Conservation (phyloP, 352 stramenopile genomes). For the Achlya hypogyna region DNA sequence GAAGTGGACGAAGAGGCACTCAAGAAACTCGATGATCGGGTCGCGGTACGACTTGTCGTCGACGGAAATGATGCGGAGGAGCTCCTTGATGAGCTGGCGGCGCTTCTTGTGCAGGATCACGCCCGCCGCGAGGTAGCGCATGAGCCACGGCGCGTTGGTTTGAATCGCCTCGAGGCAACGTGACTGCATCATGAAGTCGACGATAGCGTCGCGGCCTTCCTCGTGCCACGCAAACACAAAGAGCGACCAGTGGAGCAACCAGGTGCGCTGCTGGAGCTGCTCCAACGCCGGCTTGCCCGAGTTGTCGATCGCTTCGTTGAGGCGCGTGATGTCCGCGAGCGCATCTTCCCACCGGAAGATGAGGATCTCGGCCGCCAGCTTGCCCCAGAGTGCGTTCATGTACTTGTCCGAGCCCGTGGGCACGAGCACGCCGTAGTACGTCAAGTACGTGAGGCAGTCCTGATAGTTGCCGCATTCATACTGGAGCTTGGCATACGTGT, state of each 20-base stretch:
- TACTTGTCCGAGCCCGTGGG: constrained; percentile 80
- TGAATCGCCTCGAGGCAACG: constrained; percentile 95
- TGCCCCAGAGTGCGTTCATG: constrained; percentile 91
- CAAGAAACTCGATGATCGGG: constrained; percentile 92
- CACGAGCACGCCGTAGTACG: constrained; percentile 84
- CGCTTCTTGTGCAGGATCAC: constrained; percentile 96
- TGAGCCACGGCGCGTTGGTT: constrained; percentile 96
- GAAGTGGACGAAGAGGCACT: constrained; percentile 97
- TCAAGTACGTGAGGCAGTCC: constrained; percentile 82
- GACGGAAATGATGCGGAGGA: constrained; percentile 93
- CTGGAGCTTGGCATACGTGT: constrained; percentile 94
- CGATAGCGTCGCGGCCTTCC: constrained; percentile 93
- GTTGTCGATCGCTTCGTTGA: constrained; percentile 92
- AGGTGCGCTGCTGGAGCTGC: constrained; percentile 95
- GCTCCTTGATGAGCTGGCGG: constrained; percentile 88
- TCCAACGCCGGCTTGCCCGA: constrained; percentile 78
- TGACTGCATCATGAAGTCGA: constrained; percentile 94
- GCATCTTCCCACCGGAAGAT: constrained; percentile 95
- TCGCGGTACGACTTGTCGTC: constrained; percentile 78
- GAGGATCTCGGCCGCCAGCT: constrained; percentile 94
- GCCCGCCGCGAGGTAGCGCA: constrained; percentile 94
- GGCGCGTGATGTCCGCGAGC: constrained; percentile 87
- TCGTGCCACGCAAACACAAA: constrained; percentile 92
- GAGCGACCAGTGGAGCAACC: constrained; percentile 97
- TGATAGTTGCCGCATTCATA: constrained; percentile 97